Conservation (phyloP, 495 filamentous ascomycete genomes). For the Penicillium samsonianum region DNA sequence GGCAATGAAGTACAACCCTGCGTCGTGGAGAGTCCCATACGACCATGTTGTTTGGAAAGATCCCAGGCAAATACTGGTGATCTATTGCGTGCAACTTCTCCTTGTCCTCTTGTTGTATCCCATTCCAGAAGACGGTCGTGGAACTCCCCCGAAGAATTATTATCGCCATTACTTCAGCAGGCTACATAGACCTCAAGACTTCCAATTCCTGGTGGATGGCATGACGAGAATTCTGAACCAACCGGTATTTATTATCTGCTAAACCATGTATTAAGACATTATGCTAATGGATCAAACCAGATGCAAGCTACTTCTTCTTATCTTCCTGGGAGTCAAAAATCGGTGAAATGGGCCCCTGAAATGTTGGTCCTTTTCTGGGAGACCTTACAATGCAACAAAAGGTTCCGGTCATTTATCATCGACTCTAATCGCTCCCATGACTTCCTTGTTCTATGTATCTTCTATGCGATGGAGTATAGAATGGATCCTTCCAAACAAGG, state of each 20-base stretch:
- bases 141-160: slow-evolving; percentile 74
- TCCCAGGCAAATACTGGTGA: slow-evolving; percentile 86
- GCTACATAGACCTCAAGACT: slow-evolving; percentile 91
- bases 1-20: slow-evolving; percentile 96
- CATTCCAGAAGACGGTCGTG: slow-evolving; percentile 72
- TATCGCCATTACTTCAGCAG: slow-evolving; percentile 91
- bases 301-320: slow-evolving; percentile 86
- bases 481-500: slow-evolving; percentile 86
- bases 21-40: slow-evolving; percentile 91
- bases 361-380: slow-evolving; percentile 99
- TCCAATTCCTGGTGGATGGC: slow-evolving; percentile 95
- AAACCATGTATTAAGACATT: not conserved
- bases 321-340: slow-evolving; percentile 80
- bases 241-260: slow-evolving; percentile 52
- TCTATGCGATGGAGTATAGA: slow-evolving; percentile 89
- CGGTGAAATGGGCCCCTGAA: slow-evolving; percentile 87
- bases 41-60: slow-evolving; percentile 93
- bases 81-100: slow-evolving; percentile 89
- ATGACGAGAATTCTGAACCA: slow-evolving; percentile 94
- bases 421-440: slow-evolving; percentile 93
- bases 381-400: slow-evolving; percentile 93
- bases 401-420: slow-evolving; percentile 95
- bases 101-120: slow-evolving; percentile 87
- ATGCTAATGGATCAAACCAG: slow-evolving; percentile 35
- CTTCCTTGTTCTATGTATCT: slow-evolving; percentile 86